These are phyloP conservation scores for Mycena floridula DNA, from an alignment of 768 basidiomycete species.

Conservation along the genomic window DNA sequence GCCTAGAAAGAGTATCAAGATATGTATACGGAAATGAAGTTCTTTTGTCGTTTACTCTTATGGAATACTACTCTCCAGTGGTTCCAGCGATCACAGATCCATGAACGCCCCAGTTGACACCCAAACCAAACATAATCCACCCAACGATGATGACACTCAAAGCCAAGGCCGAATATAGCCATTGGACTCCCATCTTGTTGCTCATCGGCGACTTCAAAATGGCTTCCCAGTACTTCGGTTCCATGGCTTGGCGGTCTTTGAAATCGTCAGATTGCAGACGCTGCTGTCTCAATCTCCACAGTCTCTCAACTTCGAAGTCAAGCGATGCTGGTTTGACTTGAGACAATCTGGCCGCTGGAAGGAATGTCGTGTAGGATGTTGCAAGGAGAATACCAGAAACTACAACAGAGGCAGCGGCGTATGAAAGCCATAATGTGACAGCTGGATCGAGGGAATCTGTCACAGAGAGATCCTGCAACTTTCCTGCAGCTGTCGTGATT, in stretches of 20 bases:
- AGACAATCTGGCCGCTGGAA: conserved; percentile 32
- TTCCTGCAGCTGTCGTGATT: conserved; percentile 34
- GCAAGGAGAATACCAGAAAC: conserved; percentile 26
- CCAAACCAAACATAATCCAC: conserved; percentile 37
- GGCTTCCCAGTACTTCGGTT: conserved; percentile 14
- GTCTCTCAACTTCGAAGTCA: conserved; percentile 22
- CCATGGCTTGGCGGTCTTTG: conserved; percentile 10
- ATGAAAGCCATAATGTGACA: conserved; percentile 32
- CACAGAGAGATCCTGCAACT: conserved; percentile 29
- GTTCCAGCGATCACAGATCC: conserved; percentile 22
- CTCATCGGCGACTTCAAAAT: conserved; percentile 21
- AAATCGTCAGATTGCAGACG: conserved; percentile 9
- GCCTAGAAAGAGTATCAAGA: too few relatives aligned
- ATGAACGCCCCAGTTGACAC: conserved; percentile 36
- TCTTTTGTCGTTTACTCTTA: too few relatives aligned
- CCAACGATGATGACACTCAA: conserved; percentile 26
- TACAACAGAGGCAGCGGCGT: conserved; percentile 29
- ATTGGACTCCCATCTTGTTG: conserved; percentile 4
- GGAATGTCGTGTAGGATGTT: conserved; percentile 19
- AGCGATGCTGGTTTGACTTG: conserved; percentile 26
- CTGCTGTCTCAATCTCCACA: conserved; percentile 17
- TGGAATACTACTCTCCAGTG: conserved; percentile 18
- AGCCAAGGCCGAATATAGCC: conserved; percentile 15
- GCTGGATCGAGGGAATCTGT: conserved; percentile 29
- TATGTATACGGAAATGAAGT: too few relatives aligned